Conservation (phyloP, 306 rosid genomes). For the Cucumis sativus region Cucumber_9930_V3 NC_026655.2:31362001-31362500, state of each 20-base stretch:
- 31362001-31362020: not conserved
- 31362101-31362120: not conserved
- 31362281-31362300: slow-evolving; percentile 53
- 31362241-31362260: not conserved
- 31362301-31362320: slow-evolving; percentile 45
- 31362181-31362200: not conserved
- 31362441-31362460: not conserved
- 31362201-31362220: not conserved
- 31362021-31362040: not conserved
- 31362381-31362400: slow-evolving; percentile 30
- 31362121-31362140: not conserved
- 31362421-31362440: slow-evolving; percentile 10
- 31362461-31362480: not conserved
- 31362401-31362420: slow-evolving; percentile 27
- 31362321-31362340: slow-evolving; percentile 52
- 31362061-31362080: not conserved
- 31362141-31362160: not conserved
- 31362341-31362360: slow-evolving; percentile 21
- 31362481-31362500: not conserved
- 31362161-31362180: not conserved
- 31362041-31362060: not conserved
- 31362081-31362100: not conserved
- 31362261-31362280: slow-evolving; percentile 38
- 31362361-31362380: slow-evolving; percentile 28
- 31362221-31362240: not conserved